phyloP scores from a whole-genome alignment of 495 filamentous ascomycete species.

The Sphaerosporella brunnea region DNA sequence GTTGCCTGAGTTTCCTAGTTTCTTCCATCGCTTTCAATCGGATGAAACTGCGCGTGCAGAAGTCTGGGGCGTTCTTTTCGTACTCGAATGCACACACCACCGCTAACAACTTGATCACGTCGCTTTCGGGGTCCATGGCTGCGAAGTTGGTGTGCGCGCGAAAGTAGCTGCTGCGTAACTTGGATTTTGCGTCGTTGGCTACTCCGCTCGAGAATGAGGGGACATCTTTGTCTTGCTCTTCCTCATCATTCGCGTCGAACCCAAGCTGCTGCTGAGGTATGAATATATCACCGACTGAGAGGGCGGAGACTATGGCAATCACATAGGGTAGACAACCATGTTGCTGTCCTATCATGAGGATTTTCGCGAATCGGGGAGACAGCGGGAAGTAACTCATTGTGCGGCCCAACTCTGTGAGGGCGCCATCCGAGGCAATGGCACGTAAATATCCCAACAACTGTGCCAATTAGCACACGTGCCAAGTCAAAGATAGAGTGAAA shows the following conservation, averaged over 20 bases:
- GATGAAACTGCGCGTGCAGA: constrained; percentile 69
- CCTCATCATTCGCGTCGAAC: constrained; percentile 27
- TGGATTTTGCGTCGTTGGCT: constrained; percentile 10
- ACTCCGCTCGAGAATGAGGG: not conserved
- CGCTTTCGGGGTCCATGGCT: constrained; percentile 61
- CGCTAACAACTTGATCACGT: constrained; percentile 79
- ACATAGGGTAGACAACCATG: constrained; percentile 72
- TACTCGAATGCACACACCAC: constrained; percentile 70
- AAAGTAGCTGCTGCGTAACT: constrained; percentile 52
- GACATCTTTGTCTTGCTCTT: constrained; percentile 31
- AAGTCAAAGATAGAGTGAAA: not conserved
- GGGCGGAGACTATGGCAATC: constrained; percentile 69
- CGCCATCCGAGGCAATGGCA: constrained; percentile 24
- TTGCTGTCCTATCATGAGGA: constrained; percentile 69
- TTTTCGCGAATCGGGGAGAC: constrained; percentile 76
- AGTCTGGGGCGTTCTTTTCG: constrained; percentile 44
- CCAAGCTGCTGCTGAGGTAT: constrained; percentile 67
- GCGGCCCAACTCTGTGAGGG: constrained; percentile 37
- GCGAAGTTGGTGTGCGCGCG: constrained; percentile 61
- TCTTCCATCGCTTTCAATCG: constrained; percentile 72
- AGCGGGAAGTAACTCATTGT: constrained; percentile 78
- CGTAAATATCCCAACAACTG: constrained; percentile 29
- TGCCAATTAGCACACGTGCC: constrained; percentile 2
- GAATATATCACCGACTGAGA: constrained; percentile 78
- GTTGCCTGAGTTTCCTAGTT: constrained; percentile 59